Evolutionary conservation across 2,329 filamentous ascomycete species (phyloP), one percentile per base, ranked within the genome.

Genomic region (Thermomyces lanuginosus): DNA sequence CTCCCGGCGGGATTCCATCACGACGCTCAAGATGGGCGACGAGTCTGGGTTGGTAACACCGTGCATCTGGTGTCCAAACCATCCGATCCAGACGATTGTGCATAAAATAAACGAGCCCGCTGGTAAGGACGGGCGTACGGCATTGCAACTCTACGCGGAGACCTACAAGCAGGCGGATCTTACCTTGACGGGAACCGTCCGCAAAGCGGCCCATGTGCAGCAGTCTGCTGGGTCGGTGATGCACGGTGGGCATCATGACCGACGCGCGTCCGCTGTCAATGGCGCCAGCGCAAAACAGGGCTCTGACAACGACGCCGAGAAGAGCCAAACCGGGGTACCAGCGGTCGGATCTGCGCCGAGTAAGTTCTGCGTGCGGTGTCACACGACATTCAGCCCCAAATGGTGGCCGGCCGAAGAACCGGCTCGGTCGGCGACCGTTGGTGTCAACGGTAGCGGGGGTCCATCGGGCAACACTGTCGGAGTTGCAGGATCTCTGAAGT

Each of bases 151-250:
- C 14, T 98, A 79, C 48, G 80, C 77, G 22, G 76, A 76, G 39
- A 83, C 76, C 31, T 93, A 82, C 61, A 98, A 98, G 53, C 86
- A 95, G 54, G 86, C 89, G 6, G 89, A 98, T 47, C 66, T 86
- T 21, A 72, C 79, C 2, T 59, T 93, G 40, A 93, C 84, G 2
- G 89, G 89, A 15, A 93, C 86, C 10, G 81, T 89, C 12, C 76
- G 89, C 29, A 93, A 92, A 53, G 86, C 89, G 12, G 89, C 81
- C 32, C 66, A 89, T 47, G 43, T 60, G 45, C 46, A 58, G 41
- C 41, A 56, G 41, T 41, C 51, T 31, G 39, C 57, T 38, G 42
- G 51, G 34, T 26, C 48, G 13, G 39, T 45, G 10, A 35, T 46
- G 19, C 42, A 49, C 17, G 22, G 24, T n/a, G 35, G 38, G 10